Conservation (phyloP, 2,329 filamentous ascomycete species). For the Knoxdaviesia capensis region DNA sequence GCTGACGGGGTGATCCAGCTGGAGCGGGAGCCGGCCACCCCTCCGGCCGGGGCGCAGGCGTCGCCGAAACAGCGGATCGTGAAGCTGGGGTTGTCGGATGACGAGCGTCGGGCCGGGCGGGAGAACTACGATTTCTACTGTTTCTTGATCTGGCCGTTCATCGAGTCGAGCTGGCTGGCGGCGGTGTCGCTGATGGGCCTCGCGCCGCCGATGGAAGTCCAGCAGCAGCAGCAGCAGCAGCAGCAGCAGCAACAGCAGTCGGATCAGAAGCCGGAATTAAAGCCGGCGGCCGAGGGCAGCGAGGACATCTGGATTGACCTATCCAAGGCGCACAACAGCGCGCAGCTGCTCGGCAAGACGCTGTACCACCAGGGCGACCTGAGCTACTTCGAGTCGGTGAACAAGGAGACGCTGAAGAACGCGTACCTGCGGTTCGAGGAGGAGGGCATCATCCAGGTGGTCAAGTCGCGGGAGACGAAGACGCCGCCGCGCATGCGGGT, state of each 20-base stretch:
- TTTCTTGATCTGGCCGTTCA: slow-evolving; percentile 96
- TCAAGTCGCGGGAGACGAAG: slow-evolving; percentile 45
- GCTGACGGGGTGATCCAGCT: slow-evolving; percentile 57
- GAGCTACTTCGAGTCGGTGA: slow-evolving; percentile 93
- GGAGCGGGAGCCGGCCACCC: slow-evolving; percentile 26
- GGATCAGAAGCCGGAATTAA: not conserved
- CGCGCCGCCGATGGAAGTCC: slow-evolving; percentile 41
- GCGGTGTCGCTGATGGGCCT: slow-evolving; percentile 76
- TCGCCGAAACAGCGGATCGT: slow-evolving; percentile 18
- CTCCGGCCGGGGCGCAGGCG: no score
- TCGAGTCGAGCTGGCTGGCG: slow-evolving; percentile 84
- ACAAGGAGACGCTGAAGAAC: slow-evolving; percentile 94
- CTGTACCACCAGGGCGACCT: slow-evolving; percentile 95
- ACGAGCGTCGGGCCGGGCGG: slow-evolving; percentile 57
- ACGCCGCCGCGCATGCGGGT: slow-evolving; percentile 44
- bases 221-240: not conserved
- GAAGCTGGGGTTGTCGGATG: slow-evolving; percentile 52
- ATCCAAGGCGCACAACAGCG: slow-evolving; percentile 58
- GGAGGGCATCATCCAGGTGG: slow-evolving; percentile 66
- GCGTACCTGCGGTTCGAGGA: slow-evolving; percentile 75
- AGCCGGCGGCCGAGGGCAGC: slow-evolving; percentile 12
- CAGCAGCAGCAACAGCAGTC: not conserved
- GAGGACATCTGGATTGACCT: slow-evolving; percentile 56
- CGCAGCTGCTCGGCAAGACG: slow-evolving; percentile 83
- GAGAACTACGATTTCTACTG: slow-evolving; percentile 99